Evolutionary conservation across 768 basidiomycete species (phyloP).

Genomic region (Pulveroboletus frians): DNA sequence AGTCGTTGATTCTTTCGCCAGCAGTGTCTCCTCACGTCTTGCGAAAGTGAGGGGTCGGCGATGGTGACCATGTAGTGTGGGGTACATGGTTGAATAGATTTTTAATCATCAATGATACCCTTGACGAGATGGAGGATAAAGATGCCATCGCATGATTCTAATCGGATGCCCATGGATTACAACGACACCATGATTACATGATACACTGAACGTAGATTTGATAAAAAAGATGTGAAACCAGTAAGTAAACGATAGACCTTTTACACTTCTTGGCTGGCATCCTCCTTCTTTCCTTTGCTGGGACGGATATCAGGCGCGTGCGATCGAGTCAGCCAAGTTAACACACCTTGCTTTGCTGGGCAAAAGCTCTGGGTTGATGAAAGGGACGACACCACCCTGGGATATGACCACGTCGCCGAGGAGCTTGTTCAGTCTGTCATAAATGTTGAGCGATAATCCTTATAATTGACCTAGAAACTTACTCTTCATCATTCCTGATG

Average conservation of each 20-base stretch:
- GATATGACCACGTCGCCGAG: slow-evolving; percentile 85
- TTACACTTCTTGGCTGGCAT: slow-evolving; percentile 30
- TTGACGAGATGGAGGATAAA: background rate
- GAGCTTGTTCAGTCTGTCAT: slow-evolving; percentile 62
- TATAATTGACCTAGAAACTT: slow-evolving; percentile 14
- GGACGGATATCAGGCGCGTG: slow-evolving; percentile 4
- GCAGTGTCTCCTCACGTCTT: slow-evolving; percentile 56
- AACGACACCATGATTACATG: slow-evolving; percentile 20
- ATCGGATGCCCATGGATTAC: slow-evolving; percentile 14
- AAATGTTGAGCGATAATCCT: background rate
- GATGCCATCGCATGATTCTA: background rate
- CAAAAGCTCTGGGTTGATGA: slow-evolving; percentile 46
- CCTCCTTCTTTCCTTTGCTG: slow-evolving; percentile 34
- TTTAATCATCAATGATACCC: background rate
- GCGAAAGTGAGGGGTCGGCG: slow-evolving; percentile 5
- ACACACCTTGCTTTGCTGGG: slow-evolving; percentile 30
- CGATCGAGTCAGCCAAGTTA: background rate
- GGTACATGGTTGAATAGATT: background rate
- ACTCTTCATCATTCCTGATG: slow-evolving; percentile 89
- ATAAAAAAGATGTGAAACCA: slow-evolving; percentile 26
- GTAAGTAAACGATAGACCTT: slow-evolving; percentile 15
- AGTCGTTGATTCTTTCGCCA: slow-evolving; percentile 47
- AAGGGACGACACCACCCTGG: slow-evolving; percentile 82
- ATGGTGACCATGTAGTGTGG: background rate
- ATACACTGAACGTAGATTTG: slow-evolving; percentile 24